A percentile compares a stretch with the other conserved stretches of the same genome.
These are phyloP conservation scores for Fragaria nilgerrensis DNA, from an alignment of 306 rosid species.

Conservation along the genomic window DNA sequence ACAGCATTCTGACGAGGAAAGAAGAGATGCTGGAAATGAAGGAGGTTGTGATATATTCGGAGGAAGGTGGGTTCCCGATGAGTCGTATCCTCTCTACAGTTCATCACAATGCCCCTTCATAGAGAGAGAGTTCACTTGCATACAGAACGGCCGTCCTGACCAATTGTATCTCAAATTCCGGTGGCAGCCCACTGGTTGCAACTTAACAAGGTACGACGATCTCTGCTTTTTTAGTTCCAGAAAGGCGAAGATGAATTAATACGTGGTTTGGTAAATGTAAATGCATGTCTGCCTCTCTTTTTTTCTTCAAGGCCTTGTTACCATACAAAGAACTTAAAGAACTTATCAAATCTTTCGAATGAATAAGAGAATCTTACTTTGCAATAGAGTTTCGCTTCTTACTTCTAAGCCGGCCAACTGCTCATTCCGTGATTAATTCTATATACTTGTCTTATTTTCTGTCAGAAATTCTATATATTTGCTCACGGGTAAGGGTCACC, in stretches of 20 bases:
- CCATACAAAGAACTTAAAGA: neutral
- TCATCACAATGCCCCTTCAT: constrained; percentile 14
- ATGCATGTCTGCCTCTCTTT: neutral
- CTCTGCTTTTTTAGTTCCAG: neutral
- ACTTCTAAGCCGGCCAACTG: neutral
- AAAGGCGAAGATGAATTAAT: neutral
- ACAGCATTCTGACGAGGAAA: neutral
- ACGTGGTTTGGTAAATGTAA: neutral
- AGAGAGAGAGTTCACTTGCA: constrained; percentile 3
- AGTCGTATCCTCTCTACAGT: constrained; percentile 19
- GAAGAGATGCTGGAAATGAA: neutral
- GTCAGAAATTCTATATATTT: neutral
- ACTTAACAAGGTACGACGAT: constrained; percentile 8
- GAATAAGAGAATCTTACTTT: neutral
- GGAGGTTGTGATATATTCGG: constrained; percentile 12
- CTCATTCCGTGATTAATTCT: neutral
- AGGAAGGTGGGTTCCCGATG: constrained; percentile 26
- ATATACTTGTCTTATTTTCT: neutral
- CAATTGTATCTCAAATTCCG: constrained; percentile 9
- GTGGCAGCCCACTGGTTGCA: constrained; percentile 20
- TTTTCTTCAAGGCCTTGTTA: neutral
- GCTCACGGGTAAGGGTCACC: neutral
- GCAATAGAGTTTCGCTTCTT: neutral
- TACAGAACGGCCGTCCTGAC: constrained; percentile 18
- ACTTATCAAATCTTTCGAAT: neutral